phyloP scores from a whole-genome alignment of 176 grass and related monocot species.

The Poa annua region DNA sequence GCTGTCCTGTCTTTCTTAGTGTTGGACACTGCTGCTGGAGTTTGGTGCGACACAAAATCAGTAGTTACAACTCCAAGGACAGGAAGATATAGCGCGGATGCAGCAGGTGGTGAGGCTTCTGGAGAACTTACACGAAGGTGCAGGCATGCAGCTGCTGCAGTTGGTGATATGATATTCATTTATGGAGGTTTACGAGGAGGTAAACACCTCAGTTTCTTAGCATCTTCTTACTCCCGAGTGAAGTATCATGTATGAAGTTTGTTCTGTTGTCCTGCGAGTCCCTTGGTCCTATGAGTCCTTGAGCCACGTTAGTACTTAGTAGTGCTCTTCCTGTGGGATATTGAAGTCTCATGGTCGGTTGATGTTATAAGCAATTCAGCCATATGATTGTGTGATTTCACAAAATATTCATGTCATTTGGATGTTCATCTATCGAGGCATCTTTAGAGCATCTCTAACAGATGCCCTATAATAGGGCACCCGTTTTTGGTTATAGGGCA shows the following conservation, averaged over 20 bases:
- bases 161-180: slow-evolving; percentile 97
- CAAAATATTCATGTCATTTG: neutral
- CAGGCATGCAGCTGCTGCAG: slow-evolving; percentile 94
- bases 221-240: neutral
- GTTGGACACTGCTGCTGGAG: slow-evolving; percentile 95
- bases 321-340: neutral
- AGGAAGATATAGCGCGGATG: slow-evolving; percentile 93
- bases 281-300: neutral
- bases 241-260: slow-evolving; percentile 3
- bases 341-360: neutral
- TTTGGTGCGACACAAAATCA: slow-evolving; percentile 97
- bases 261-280: neutral
- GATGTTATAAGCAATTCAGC: slow-evolving; percentile 6
- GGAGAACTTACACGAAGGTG: slow-evolving; percentile 89
- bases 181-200: slow-evolving; percentile 98
- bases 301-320: neutral
- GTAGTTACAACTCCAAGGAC: slow-evolving; percentile 95
- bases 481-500: too few species aligned
- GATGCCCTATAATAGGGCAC: too few species aligned
- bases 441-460: neutral
- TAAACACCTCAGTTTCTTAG: slow-evolving; percentile 43
- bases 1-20: slow-evolving; percentile 59
- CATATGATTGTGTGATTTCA: slow-evolving; percentile 10
- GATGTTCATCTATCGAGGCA: slow-evolving; percentile 7
- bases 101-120: slow-evolving; percentile 83